Evolutionary conservation across 1,284 basidiomycete species (phyloP).

Genomic region (Moniliophthora roreri): DNA sequence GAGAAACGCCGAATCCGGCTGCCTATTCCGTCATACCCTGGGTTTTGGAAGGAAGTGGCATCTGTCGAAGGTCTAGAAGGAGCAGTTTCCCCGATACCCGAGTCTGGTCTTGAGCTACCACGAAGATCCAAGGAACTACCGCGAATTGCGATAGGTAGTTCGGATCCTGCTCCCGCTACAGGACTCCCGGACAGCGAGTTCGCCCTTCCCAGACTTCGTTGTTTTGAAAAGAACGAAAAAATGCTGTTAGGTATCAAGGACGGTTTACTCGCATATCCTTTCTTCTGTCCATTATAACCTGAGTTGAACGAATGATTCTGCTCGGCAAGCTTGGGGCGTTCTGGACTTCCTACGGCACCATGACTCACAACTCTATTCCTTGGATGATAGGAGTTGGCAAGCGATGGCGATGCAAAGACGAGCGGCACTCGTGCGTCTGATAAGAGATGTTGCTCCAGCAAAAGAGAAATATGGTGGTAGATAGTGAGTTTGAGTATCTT

Average conservation of each 20-base stretch:
- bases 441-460: slow-evolving; percentile 64
- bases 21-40: neutral
- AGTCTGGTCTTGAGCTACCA: neutral
- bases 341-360: neutral
- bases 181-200: neutral
- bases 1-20: neutral
- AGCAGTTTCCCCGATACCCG: neutral
- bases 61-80: neutral
- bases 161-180: neutral
- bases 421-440: slow-evolving; percentile 48
- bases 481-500: slow-evolving; percentile 52
- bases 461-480: slow-evolving; percentile 57
- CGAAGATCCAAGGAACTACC: slow-evolving; percentile 38
- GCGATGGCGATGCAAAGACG: slow-evolving; percentile 38
- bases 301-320: neutral
- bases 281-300: slow-evolving; percentile 6
- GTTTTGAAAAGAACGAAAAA: slow-evolving; percentile 28
- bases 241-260: slow-evolving; percentile 23
- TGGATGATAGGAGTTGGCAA: slow-evolving; percentile 17
- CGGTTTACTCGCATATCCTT: slow-evolving; percentile 13
- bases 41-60: neutral
- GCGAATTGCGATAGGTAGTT: slow-evolving; percentile 21
- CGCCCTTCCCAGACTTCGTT: slow-evolving; percentile 12
- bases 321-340: neutral
- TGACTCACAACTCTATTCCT: neutral